Evolutionary conservation across 179 eudicot species (phyloP), one percentile per base, ranked within the genome.

Genomic region (Drosera spatulata): DNA sequence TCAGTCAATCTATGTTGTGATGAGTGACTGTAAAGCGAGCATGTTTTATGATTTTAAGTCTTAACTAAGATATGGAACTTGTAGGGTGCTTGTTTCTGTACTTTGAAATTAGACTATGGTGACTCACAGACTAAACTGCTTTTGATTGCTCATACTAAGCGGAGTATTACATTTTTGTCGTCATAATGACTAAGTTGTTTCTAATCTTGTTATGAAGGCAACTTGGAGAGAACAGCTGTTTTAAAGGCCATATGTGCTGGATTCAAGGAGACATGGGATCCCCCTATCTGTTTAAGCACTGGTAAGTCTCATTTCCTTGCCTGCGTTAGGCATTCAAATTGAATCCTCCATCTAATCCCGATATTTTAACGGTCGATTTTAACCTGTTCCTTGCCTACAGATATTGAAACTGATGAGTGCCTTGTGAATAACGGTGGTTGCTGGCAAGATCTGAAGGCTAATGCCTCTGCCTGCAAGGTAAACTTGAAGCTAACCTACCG

Each of bases 391-490:
- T 53, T 49, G 11, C 58, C 10, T 63, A 56, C 67, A 86, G 95
- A 77, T 73, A 68, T 86, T 56, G 90, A 86, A 74, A 86, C 95
- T 7, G 77, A 86, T 15, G 79, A 86, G 63, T 86, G 95, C 71
- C 81, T 86, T 13, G 73, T 77, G 41, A 71, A 61, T 7, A 84
- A 86, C 58, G 95, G 95, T 53, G 95, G 90, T 6, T 86, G 95
- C 66, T 86, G 95, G 95, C 65, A 40, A 51, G 95, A 86, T 66
- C 3, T 57, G 55, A 48, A 61, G 37, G 44, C 68, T 33, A 78
- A 78, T 58, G 48, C 80, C 62, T 79, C 77, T 60, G 95, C 95
- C 71, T 86, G 95, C 81, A 80, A 81, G 85, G 94, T 85, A 80
- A 22, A 22, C 33, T 22, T 22, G 33, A 22, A 22, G 33, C 33